Evolutionary conservation across 768 basidiomycete genomes (phyloP), one percentile per base, ranked within the genome.

Genomic region (Rhodotorula paludigena): DNA sequence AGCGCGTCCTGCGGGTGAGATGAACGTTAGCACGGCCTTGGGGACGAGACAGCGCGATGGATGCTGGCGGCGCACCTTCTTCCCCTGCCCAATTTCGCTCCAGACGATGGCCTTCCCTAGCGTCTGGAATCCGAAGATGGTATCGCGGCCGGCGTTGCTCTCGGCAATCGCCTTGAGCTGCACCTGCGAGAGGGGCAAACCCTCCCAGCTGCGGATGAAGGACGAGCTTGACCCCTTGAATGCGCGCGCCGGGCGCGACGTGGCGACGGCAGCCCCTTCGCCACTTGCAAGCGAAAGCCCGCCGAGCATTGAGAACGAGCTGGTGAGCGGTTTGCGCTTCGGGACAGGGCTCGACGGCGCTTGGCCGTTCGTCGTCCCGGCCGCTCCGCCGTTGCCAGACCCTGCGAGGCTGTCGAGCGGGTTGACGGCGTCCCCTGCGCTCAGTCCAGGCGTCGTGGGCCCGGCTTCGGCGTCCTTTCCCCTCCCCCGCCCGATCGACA

Each of bases 1-100:
- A 96, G 82, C 35, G 92, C 87, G 78, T 98, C 94, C 91, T 94
- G 73, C 30, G 32, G 35, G 41, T 10, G 38, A 33, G 42, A 39
- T 5, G 25, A 25, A 1, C 2, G 48, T 54, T 18, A 11, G 42
- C 14, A 14, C 45, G n/a, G n/a, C n/a, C 58, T 10, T 41, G 56
- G 60, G 39, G 60, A 20, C 23, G 42, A 51, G 25, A 16, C 23
- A 38, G 52, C 42, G 42, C 55, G 48, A 30, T 60, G 38, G 38
- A 66, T 52, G 21, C 58, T n/a, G 51, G 8, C 23, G 7, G 12
- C 62, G 32, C 38, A 73, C 68, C 60, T 73, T 69, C 44, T 66
- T 64, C 9, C 69, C 68, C 35, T 55, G 63, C 0, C 42, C 63
- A 16, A 70, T 52, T 30, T 73, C 68, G 28, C 15, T 55, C 64